Evolutionary conservation across 805 yeast genomes (phyloP), one percentile per base, ranked within the genome.

Genomic region (Hanseniaspora pseudoguilliermondii): DNA sequence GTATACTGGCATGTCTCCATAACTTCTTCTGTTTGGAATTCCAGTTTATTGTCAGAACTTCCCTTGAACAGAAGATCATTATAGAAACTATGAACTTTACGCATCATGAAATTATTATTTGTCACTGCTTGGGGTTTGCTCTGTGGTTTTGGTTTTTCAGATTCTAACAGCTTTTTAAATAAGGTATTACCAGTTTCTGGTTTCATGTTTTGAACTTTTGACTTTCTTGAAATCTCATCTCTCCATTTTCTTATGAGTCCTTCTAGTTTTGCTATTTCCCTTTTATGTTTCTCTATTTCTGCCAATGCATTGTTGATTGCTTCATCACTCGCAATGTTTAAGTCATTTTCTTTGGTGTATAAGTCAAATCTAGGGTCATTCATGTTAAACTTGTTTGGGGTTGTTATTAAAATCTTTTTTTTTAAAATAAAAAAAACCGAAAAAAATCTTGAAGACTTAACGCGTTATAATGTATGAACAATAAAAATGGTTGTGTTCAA

Each of bases 1-100:
- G 83, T 75, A 59, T 64, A 74, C 8, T 59, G 59, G 47, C 81
- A 85, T n/a, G 60, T 60, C 52, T 77, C 80, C 54, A 76, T 68
- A 1, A 70, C 74, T 9, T 58, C 60, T 1, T 60, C 34, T 1
- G 74, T 70, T 34, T 63, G 61, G 36, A 60, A 63, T 16, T 63
- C 65, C 10, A 61, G 47, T 5, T 44, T 9, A n/a, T 59, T 57
- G 2, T 60, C 64, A 0, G 61, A 38, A 34, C 47, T 53, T 15
- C 36, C 36, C 5, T 29, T 21, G 35, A 53, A 53, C 21, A 53
- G 25, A 3, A 21, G 29, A 18, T 46, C 56, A n/a, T 46, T 46
- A 38, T 66, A 68, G 61, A 76, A 76, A 3, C 75, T 65, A 57
- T 71, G 74, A 0, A 72, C 71, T 50, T 79, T 68, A 2, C 70